Conservation (phyloP, 2,329 filamentous ascomycete species). For the Sclerotinia spermophila region DNA sequence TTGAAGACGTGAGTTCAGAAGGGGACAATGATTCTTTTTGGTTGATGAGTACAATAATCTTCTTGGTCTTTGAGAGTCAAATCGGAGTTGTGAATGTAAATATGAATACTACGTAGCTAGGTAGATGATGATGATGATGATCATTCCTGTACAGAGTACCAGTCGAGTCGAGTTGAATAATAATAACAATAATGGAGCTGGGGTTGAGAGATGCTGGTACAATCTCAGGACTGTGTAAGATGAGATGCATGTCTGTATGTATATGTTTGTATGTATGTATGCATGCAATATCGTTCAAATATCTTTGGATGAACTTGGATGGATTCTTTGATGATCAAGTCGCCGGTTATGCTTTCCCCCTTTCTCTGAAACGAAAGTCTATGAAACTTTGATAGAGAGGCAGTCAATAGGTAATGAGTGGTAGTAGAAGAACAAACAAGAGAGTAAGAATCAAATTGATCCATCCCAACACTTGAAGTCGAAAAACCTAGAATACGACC, state of each 20-base stretch:
- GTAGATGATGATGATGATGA: background rate
- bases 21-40: background rate
- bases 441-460: background rate
- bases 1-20: slow-evolving; percentile 7
- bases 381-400: background rate
- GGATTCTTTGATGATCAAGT: background rate
- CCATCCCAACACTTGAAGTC: too few relatives aligned
- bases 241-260: too few relatives aligned
- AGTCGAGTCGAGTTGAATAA: too few relatives aligned
- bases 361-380: background rate
- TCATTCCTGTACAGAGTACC: background rate
- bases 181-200: background rate
- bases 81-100: background rate
- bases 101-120: background rate
- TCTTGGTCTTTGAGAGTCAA: background rate
- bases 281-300: background rate
- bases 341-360: background rate
- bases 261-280: too few relatives aligned
- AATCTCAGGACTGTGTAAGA: background rate
- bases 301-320: background rate
- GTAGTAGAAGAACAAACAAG: too few relatives aligned
- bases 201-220: background rate
- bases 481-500: too few relatives aligned
- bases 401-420: background rate
- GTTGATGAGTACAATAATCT: background rate